Evolutionary conservation across 139 green algal species (phyloP).

Genomic region (Chlorella sp.): DNA sequence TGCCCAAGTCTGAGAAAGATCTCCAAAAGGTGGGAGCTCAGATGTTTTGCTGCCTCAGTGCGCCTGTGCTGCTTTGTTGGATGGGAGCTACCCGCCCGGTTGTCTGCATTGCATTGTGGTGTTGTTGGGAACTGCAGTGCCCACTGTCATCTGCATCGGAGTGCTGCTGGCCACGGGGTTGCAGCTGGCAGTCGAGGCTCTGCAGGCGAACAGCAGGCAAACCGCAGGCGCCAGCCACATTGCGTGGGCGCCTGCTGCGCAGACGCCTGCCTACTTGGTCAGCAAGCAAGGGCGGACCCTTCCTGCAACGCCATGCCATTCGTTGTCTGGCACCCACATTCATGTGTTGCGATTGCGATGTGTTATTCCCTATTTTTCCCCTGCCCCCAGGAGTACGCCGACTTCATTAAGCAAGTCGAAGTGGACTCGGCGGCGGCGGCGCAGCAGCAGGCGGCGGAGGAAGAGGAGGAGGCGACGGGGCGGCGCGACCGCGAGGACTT

Average conservation of each 20-base stretch:
- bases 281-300: neutral
- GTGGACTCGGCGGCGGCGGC: conserved; percentile 23
- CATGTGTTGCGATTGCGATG: too few relatives aligned
- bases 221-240: too few relatives aligned
- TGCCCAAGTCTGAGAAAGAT: conserved; percentile 21
- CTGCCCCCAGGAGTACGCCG: conserved; percentile 30
- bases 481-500: conserved; percentile 35
- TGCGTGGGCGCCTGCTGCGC: too few relatives aligned
- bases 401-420: conserved; percentile 47
- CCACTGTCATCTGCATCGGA: too few relatives aligned
- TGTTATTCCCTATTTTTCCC: neutral
- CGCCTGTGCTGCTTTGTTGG: too few relatives aligned
- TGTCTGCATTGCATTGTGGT: too few relatives aligned
- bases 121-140: too few relatives aligned
- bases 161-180: too few relatives aligned
- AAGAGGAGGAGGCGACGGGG: conserved; percentile 27
- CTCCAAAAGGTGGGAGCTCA: conserved; percentile 5
- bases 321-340: neutral
- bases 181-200: too few relatives aligned
- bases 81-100: too few relatives aligned
- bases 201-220: too few relatives aligned
- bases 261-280: neutral
- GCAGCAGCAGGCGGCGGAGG: conserved; percentile 20
- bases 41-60: neutral
- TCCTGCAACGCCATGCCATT: neutral